These are phyloP conservation scores for Mycena galopus DNA, from an alignment of 768 basidiomycete species.

Conservation along the genomic window DNA sequence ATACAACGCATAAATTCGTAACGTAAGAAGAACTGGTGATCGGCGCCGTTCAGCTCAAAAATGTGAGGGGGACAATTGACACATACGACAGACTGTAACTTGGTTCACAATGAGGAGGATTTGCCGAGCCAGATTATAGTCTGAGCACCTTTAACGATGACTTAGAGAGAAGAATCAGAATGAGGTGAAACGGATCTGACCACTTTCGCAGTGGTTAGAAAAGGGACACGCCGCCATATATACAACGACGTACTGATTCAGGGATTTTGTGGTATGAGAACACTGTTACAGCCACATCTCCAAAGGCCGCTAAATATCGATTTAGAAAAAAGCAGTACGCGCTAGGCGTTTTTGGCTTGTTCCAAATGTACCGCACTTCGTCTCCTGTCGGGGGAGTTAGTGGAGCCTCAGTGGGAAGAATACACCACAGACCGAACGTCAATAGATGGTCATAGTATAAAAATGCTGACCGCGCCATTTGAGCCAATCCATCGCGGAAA, in stretches of 20 bases:
- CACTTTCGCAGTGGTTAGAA: background rate
- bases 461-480: background rate
- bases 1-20: conserved; percentile 52
- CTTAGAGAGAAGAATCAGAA: background rate
- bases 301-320: conserved; percentile 40
- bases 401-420: background rate
- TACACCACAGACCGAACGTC: background rate
- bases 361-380: conserved; percentile 40
- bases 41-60: background rate
- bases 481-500: background rate
- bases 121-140: conserved; percentile 38
- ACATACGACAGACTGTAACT: conserved; percentile 48
- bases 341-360: conserved; percentile 26
- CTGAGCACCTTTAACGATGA: background rate
- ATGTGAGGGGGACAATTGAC: background rate
- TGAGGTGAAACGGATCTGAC: background rate
- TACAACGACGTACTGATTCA: background rate
- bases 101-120: conserved; percentile 47
- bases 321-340: conserved; percentile 40
- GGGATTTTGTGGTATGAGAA: conserved; percentile 12
- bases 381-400: conserved; percentile 20
- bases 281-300: conserved; percentile 27
- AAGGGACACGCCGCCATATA: background rate
- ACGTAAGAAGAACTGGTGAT: conserved; percentile 18
- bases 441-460: background rate